Conservation (phyloP, 2,329 filamentous ascomycete species). For the Juglanconis sp. region DNA sequence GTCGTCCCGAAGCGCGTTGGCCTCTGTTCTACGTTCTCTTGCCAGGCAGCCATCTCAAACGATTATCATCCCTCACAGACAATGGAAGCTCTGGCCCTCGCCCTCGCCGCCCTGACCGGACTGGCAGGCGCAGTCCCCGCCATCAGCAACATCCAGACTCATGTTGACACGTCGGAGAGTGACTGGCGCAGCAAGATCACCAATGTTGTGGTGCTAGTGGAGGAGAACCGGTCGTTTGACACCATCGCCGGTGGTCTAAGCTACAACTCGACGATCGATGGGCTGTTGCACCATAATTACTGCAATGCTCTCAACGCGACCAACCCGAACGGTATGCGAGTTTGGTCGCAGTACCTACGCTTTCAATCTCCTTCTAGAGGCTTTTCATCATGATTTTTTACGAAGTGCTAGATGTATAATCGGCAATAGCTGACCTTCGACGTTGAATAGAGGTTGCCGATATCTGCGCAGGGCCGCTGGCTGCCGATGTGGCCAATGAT, state of each 20-base stretch:
- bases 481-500: conserved; percentile 36
- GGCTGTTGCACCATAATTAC: conserved; percentile 31
- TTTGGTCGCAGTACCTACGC: background rate
- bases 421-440: background rate
- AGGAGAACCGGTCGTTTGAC: conserved; percentile 30
- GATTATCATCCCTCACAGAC: background rate
- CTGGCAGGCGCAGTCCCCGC: conserved; percentile 4
- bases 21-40: background rate
- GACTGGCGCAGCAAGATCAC: conserved; percentile 17
- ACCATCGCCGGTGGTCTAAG: conserved; percentile 37
- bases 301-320: conserved; percentile 36
- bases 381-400: too few relatives aligned
- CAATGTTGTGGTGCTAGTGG: conserved; percentile 16
- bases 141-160: background rate
- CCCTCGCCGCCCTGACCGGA: conserved; percentile 7
- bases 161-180: background rate
- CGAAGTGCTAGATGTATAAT: background rate
- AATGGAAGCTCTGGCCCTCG: conserved; percentile 1
- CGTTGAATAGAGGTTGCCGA: conserved; percentile 20
- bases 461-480: conserved; percentile 34
- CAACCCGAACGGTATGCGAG: background rate
- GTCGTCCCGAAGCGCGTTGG: background rate
- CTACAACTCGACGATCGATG: conserved; percentile 35
- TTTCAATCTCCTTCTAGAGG: conserved; percentile 13
- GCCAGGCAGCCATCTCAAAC: background rate